A percentile compares a stretch with the other conserved stretches of the same genome.
Evolutionary conservation across 2,329 filamentous ascomycete species (phyloP).

Genomic region (Dissoconium aciculare): DNA sequence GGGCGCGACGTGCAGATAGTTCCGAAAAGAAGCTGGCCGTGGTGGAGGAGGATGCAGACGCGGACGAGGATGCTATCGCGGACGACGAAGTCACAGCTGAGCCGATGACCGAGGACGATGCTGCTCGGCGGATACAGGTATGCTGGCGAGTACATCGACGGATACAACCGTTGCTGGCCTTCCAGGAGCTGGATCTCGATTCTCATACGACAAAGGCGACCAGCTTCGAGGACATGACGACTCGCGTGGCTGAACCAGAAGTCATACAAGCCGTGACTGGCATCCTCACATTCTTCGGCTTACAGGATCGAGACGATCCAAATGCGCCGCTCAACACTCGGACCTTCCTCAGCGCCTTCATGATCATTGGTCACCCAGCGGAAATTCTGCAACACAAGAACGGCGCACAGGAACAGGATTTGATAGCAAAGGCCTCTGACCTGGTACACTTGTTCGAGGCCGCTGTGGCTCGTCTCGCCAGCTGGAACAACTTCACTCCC

Average conservation of each 20-base stretch:
- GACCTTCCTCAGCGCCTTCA: conserved; percentile 64
- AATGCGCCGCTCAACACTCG: conserved; percentile 52
- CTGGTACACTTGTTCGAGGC: conserved; percentile 65
- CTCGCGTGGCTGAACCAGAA: conserved; percentile 50
- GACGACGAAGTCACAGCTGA: conserved; percentile 19
- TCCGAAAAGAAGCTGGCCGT: conserved; percentile 36
- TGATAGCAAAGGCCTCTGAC: conserved; percentile 65
- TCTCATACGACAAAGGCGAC: conserved; percentile 56
- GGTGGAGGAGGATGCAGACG: conserved; percentile 35
- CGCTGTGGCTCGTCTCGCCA: conserved; percentile 49
- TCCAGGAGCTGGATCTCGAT: conserved; percentile 50
- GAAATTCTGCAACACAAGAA: conserved; percentile 66
- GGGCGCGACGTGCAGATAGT: conserved; percentile 24
- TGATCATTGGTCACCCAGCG: conserved; percentile 65
- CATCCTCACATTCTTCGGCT: conserved; percentile 53
- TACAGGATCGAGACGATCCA: conserved; percentile 44
- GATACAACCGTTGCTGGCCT: conserved; percentile 48
- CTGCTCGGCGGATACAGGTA: conserved; percentile 51
- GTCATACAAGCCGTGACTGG: conserved; percentile 52
- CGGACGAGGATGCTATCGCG: conserved; percentile 31
- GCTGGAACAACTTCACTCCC: conserved; percentile 51
- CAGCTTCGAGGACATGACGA: conserved; percentile 59
- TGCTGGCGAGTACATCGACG: conserved; percentile 51
- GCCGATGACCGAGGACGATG: conserved; percentile 43
- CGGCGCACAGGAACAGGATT: conserved; percentile 51